Conservation (phyloP, 2,329 filamentous ascomycete genomes). For the Tolypocladium ophioglossoides region DNA sequence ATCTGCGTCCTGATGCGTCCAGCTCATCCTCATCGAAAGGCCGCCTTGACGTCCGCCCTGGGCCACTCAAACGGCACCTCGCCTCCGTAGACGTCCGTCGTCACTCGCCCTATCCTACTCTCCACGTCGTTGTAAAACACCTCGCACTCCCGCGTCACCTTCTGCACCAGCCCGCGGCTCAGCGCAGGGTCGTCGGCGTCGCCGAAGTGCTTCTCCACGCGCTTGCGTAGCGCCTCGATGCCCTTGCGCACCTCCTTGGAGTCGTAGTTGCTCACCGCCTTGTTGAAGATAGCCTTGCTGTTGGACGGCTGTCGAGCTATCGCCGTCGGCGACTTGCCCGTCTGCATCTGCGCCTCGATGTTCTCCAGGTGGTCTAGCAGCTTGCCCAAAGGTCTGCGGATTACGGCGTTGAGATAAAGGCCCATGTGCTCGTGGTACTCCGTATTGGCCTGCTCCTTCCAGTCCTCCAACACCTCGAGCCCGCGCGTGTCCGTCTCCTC, state of each 20-base stretch:
- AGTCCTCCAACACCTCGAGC: slow-evolving; percentile 69
- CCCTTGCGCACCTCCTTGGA: slow-evolving; percentile 77
- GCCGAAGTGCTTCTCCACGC: slow-evolving; percentile 95
- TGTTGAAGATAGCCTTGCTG: slow-evolving; percentile 73
- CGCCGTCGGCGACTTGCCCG: slow-evolving; percentile 46
- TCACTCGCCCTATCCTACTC: slow-evolving; percentile 47
- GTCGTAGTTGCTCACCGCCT: slow-evolving; percentile 72
- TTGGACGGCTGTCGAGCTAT: slow-evolving; percentile 78
- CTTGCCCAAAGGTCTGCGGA: slow-evolving; percentile 81
- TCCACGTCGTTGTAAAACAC: slow-evolving; percentile 52
- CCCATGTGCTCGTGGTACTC: slow-evolving; percentile 82
- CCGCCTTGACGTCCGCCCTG: slow-evolving; percentile 49
- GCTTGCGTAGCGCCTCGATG: slow-evolving; percentile 79
- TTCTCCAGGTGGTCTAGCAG: slow-evolving; percentile 87
- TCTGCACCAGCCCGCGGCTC: slow-evolving; percentile 45
- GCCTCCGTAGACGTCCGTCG: slow-evolving; percentile 53
- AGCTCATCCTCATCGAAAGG: slow-evolving; percentile 30
- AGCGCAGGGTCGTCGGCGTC: slow-evolving; percentile 68
- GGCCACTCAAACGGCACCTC: slow-evolving; percentile 58
- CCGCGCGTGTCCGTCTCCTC: slow-evolving; percentile 75
- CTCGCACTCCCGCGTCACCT: slow-evolving; percentile 51
- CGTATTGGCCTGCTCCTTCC: slow-evolving; percentile 65
- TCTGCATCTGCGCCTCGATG: slow-evolving; percentile 60
- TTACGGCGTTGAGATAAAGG: slow-evolving; percentile 78
- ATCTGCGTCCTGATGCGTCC: neutral